These are phyloP conservation scores for Eucalyptus rudis DNA, from an alignment of 345 rosid species.

Conservation along the genomic window DNA sequence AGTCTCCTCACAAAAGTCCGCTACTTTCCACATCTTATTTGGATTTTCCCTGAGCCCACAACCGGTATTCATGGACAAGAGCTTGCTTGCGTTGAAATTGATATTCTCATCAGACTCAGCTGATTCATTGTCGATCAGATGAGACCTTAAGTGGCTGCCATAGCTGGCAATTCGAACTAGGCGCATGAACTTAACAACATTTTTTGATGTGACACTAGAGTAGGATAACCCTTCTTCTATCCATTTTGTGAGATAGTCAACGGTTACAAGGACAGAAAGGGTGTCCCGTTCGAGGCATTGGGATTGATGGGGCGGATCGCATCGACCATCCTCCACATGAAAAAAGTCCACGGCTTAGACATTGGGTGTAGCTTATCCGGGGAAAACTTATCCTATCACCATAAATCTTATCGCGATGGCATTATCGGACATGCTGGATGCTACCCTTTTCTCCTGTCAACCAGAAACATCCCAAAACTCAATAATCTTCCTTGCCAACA, in stretches of 20 bases:
- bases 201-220: too few relatives aligned
- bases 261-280: background rate
- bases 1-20: slow-evolving; percentile 1
- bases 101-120: slow-evolving; percentile 4
- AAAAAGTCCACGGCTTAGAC: background rate
- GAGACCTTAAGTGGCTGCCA: slow-evolving; percentile 60
- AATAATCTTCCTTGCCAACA: background rate
- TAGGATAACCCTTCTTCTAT: background rate
- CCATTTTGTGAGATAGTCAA: background rate
- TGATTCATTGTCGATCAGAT: slow-evolving; percentile 19
- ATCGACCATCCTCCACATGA: background rate
- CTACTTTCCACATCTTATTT: slow-evolving; percentile 30
- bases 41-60: slow-evolving; percentile 35
- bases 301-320: background rate
- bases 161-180: background rate
- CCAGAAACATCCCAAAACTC: background rate
- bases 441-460: background rate
- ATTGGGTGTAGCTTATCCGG: background rate
- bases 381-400: background rate
- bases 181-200: background rate
- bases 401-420: background rate
- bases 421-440: background rate
- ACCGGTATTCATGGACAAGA: background rate
- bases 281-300: background rate
- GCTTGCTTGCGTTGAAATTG: background rate